Evolutionary conservation across 2,329 filamentous ascomycete genomes (phyloP), one percentile per base, ranked within the genome.

Genomic region (Beauveria bassiana): DNA sequence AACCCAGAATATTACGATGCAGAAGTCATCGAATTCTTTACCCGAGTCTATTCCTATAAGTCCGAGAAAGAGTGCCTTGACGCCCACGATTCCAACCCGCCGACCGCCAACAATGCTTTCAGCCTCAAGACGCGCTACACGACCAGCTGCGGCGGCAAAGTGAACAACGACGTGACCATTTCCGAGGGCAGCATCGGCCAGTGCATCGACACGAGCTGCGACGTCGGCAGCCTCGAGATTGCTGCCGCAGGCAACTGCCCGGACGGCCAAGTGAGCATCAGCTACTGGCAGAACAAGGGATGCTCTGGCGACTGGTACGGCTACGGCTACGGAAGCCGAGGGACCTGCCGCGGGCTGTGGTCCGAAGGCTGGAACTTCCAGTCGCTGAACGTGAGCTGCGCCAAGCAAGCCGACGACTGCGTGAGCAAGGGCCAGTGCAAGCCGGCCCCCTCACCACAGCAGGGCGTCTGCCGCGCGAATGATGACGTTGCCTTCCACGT

Each of bases 301-400:
- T 61, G 60, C n/a, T 20, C 16, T 0, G 60, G 60, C 38, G 26
- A 57, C 8, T 61, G 60, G 60, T 61, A 56, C 20, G 60, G 60
- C 3, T 62, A 62, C 3, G 60, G 60, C 10, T 62, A 62, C 22
- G 45, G 45, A 12, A 62, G 60, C 47, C 28, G 60, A 14, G 47
- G 40, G 3, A 57, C 60, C 2, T 62, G 60, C 16, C 31, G 52
- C 6, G 53, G 38, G 7, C 20, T 62, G 28, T 62, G 60, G 60
- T 51, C 52, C 1, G 28, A 58, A 24, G 60, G 60, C 2, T 57
- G 53, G 53, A 58, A 52, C 24, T 57, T 57, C 24, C 52, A 57
- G 34, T 55, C 59, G 8, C 38, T 61, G 2, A 51, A 51, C 6
- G 42, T 61, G 5, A 55, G 45, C 20, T 61, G 59, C 14, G 59